Evolutionary conservation across 768 basidiomycete genomes (phyloP).

Genomic region (Boletus rex-veris): DNA sequence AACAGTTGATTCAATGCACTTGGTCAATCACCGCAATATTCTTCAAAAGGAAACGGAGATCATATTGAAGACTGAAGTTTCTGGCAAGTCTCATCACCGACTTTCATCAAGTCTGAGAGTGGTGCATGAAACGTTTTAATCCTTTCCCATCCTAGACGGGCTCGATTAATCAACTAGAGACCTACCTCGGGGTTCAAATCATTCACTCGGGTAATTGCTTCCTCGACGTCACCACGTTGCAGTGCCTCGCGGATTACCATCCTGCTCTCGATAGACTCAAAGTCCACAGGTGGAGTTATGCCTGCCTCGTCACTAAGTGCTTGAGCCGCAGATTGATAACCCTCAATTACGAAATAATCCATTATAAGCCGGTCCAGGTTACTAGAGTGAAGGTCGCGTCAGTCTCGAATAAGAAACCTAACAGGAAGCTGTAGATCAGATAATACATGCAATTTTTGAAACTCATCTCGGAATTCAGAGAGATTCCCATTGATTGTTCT

Average conservation of each 20-base stretch:
- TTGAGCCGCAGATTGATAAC: conserved; percentile 93
- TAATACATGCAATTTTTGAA: conserved; percentile 79
- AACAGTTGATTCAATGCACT: conserved; percentile 13
- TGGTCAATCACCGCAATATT: neutral
- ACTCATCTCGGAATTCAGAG: conserved; percentile 82
- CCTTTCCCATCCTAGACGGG: conserved; percentile 41
- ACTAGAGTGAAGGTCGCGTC: conserved; percentile 43
- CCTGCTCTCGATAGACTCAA: conserved; percentile 88
- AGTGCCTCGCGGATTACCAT: conserved; percentile 94
- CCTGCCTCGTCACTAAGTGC: conserved; percentile 90
- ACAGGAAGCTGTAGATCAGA: conserved; percentile 53
- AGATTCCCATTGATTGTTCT: conserved; percentile 97
- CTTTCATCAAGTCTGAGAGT: conserved; percentile 79
- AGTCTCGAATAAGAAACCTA: conserved; percentile 12
- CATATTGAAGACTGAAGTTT: conserved; percentile 99
- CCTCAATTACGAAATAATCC: conserved; percentile 97
- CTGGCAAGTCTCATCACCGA: conserved; percentile 79
- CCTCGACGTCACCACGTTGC: conserved; percentile 91
- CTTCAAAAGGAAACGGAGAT: conserved; percentile 33
- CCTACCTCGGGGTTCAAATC: conserved; percentile 96
- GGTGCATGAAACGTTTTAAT: conserved; percentile 98
- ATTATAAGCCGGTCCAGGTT: conserved; percentile 93
- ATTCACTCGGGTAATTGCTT: conserved; percentile 92
- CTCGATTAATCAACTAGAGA: conserved; percentile 11
- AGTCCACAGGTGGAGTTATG: conserved; percentile 73